Percentiles rank a stretch among this genome's conserved stretches.
Conservation (phyloP, 495 filamentous ascomycete genomes). For the Penicillium coffeae region DNA sequence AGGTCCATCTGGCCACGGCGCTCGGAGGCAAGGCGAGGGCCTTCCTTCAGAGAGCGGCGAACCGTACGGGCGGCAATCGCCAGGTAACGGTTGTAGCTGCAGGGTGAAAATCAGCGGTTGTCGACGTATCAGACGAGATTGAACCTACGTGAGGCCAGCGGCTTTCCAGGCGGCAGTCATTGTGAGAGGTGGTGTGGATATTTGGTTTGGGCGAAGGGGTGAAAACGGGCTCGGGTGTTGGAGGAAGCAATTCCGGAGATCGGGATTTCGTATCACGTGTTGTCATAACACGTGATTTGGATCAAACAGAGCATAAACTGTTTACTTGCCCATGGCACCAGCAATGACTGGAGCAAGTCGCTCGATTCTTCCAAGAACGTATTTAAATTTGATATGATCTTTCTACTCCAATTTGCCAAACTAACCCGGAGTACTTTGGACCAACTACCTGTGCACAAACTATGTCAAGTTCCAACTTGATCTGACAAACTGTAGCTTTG, state of each 20-base stretch:
- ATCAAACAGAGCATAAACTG: too few relatives aligned
- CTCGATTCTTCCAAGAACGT: too few relatives aligned
- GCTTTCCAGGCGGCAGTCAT: constrained; percentile 99
- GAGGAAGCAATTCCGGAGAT: constrained; percentile 42
- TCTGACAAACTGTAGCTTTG: too few relatives aligned
- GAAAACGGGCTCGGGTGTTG: constrained; percentile 29
- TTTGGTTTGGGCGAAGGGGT: constrained; percentile 28
- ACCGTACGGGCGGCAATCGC: constrained; percentile 53
- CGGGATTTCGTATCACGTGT: constrained; percentile 39
- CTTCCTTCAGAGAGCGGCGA: constrained; percentile 91
- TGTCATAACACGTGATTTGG: not conserved
- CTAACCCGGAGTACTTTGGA: too few relatives aligned
- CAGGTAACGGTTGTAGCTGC: constrained; percentile 54
- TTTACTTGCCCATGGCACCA: too few relatives aligned
- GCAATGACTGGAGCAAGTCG: too few relatives aligned
- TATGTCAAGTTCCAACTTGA: too few relatives aligned
- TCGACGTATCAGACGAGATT: not conserved
- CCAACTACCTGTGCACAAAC: too few relatives aligned
- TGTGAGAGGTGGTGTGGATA: constrained; percentile 50
- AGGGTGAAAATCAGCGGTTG: constrained; percentile 19
- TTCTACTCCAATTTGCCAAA: too few relatives aligned
- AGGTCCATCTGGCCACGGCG: constrained; percentile 86
- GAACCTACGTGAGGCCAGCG: constrained; percentile 85
- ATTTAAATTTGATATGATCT: too few relatives aligned
- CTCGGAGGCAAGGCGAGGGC: constrained; percentile 79